Evolutionary conservation across 2,329 filamentous ascomycete genomes (phyloP), one percentile per base, ranked within the genome.

Genomic region (Rachicladosporium sp.): DNA sequence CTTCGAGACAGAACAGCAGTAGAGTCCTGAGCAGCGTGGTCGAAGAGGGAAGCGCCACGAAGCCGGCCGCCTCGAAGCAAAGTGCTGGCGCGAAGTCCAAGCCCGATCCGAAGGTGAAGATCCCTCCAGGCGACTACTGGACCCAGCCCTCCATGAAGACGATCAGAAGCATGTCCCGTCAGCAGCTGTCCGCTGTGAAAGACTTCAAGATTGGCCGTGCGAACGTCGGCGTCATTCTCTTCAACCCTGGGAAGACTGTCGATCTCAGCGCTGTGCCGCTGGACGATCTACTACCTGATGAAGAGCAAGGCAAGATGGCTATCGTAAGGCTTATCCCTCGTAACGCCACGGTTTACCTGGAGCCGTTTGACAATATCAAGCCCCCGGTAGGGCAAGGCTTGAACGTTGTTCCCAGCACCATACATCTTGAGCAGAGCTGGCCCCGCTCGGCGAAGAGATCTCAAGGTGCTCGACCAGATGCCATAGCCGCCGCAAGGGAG

Each of bases 341-440:
- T 29, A 81, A 80, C 6, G 85, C 86, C 15, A 94, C 89, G 0
- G 91, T 96, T 6, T 98, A 98, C 55, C 80, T 70, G 4, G 73
- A 81, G 33, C 23, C 23, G 23, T 27, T 27, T 27, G 69, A 78
- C 31, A 71, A 73, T 11, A 78, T 78, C 56, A 98, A 95, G 63
- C 88, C 91, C 10, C 73, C 81, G 0, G 72, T 80, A 42, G 91
- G 93, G 42, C 85, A 87, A 55, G 89, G 86, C 4, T 71, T 98
- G 47, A 98, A 98, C 54, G 85, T 95, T 6, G 85, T 95, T 6
- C 88, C 87, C 3, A 85, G 91, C 0, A 78, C 75, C 30, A 88
- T 98, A 47, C 76, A 74, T n/a, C 73, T 98, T 8, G 80, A 91
- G 57, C 89, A 96, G 56, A 94, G 88, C 0, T 96, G 85, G 80